Conservation (phyloP, 495 filamentous ascomycete genomes). For the Aspergillus saccharolyticus region DNA sequence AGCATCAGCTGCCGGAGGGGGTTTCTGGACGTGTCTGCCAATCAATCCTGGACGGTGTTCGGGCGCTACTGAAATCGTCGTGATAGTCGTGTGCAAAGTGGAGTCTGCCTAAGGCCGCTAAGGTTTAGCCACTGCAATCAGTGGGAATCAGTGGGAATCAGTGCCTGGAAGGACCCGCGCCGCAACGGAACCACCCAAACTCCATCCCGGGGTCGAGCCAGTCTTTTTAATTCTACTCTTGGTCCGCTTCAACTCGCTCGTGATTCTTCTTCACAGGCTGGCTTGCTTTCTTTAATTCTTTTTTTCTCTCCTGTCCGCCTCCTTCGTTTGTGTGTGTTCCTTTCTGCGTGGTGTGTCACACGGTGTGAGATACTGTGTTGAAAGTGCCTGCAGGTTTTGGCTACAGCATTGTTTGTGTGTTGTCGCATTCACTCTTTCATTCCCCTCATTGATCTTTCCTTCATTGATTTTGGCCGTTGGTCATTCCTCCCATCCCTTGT, state of each 20-base stretch:
- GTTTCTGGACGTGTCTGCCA: not conserved
- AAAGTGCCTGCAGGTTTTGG: not conserved
- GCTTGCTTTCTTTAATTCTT: not conserved
- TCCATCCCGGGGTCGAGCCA: not conserved
- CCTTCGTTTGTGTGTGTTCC: constrained; percentile 3
- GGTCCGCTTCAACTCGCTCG: not conserved
- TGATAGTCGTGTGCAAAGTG: not conserved
- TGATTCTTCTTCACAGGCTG: not conserved
- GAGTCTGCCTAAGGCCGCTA: not conserved
- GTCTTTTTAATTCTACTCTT: not conserved
- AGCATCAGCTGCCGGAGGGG: not conserved
- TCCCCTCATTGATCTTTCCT: constrained; percentile 6
- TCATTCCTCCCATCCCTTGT: constrained; percentile 2
- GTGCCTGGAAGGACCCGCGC: not conserved
- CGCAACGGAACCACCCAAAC: not conserved
- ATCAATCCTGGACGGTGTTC: not conserved
- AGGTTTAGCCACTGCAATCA: too few species aligned
- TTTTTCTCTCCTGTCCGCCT: constrained; percentile 3
- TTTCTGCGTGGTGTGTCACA: constrained; percentile 6
- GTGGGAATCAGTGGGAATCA: not conserved
- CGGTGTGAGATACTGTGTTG: constrained; percentile 9
- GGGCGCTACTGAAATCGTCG: not conserved
- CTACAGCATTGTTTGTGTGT: constrained; percentile 5
- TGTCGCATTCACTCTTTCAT: constrained; percentile 10
- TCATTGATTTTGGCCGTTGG: not conserved